Conservation (phyloP, 2,329 filamentous ascomycete species). For the Aspergillus transmontanensis region DNA sequence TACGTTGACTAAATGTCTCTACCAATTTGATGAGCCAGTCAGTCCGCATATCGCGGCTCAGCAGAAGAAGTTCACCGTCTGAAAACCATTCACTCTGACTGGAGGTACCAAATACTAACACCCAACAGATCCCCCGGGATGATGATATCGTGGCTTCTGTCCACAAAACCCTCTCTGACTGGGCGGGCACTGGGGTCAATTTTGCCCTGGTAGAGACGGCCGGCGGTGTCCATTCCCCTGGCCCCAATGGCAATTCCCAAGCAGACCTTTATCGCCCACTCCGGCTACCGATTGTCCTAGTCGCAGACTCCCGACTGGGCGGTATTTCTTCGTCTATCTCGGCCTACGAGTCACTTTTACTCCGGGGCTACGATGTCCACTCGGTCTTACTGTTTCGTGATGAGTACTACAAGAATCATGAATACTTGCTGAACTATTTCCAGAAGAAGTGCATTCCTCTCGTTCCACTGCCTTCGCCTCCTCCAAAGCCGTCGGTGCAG, state of each 20-base stretch:
- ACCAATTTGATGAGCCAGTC: conserved; percentile 72
- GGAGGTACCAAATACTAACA: conserved; percentile 5
- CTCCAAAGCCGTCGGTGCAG: conserved; percentile 40
- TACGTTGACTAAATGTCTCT: conserved; percentile 63
- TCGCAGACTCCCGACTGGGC: conserved; percentile 74
- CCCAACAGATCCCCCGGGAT: conserved; percentile 51
- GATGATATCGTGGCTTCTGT: conserved; percentile 54
- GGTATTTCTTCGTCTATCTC: conserved; percentile 81
- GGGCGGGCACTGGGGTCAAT: conserved; percentile 45
- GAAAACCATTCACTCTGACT: not conserved
- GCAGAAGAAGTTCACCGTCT: conserved; percentile 46
- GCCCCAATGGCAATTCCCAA: conserved; percentile 74
- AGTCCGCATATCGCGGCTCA: conserved; percentile 76
- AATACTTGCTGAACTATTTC: conserved; percentile 71
- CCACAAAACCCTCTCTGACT: conserved; percentile 44
- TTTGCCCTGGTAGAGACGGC: conserved; percentile 78
- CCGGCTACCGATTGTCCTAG: conserved; percentile 70
- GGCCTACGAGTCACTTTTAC: conserved; percentile 73
- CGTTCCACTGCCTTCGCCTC: conserved; percentile 61
- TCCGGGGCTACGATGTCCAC: conserved; percentile 79
- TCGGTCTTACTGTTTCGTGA: conserved; percentile 70
- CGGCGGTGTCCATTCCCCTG: conserved; percentile 78
- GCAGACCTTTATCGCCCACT: conserved; percentile 76
- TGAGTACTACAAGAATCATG: conserved; percentile 66
- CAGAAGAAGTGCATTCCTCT: conserved; percentile 59